Percentiles rank a stretch among this genome's conserved stretches.
phyloP scores from a whole-genome alignment of 2,329 filamentous ascomycete species.

The Apiospora kogelbergensis region DNA sequence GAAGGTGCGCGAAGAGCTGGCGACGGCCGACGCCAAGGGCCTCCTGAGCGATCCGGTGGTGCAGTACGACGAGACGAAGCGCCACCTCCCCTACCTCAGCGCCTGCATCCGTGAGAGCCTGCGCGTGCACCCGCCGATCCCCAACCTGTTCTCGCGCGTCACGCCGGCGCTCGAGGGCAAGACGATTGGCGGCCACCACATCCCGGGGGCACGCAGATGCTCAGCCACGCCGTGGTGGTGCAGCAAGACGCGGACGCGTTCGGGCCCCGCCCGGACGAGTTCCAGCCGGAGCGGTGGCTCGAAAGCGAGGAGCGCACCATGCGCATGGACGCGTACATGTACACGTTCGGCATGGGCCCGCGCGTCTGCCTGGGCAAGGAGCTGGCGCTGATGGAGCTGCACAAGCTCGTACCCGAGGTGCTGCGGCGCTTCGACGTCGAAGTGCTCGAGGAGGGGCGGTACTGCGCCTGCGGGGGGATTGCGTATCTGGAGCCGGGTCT shows the following conservation, averaged over 20 bases:
- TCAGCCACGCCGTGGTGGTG: conserved; percentile 4
- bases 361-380: conserved; percentile 8
- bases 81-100: conserved; percentile 4
- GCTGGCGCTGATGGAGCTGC: conserved; percentile 6
- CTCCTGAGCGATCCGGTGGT: background rate
- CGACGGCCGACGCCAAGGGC: background rate
- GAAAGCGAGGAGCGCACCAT: background rate
- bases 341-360: background rate
- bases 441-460: background rate
- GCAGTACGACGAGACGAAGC: conserved; percentile 5
- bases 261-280: background rate
- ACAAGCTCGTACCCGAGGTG: background rate
- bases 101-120: conserved; percentile 8
- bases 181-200: background rate
- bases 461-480: background rate
- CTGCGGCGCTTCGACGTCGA: background rate
- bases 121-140: background rate
- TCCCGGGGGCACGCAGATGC: background rate
- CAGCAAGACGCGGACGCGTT: conserved; percentile 3
- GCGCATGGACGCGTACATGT: background rate
- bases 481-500: background rate
- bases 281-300: conserved; percentile 8
- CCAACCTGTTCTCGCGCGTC: background rate
- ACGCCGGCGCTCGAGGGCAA: background rate
- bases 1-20: background rate